These are phyloP conservation scores for Monosporascus sp. DNA, from an alignment of 2,329 filamentous ascomycete species.

Conservation along the genomic window DNA sequence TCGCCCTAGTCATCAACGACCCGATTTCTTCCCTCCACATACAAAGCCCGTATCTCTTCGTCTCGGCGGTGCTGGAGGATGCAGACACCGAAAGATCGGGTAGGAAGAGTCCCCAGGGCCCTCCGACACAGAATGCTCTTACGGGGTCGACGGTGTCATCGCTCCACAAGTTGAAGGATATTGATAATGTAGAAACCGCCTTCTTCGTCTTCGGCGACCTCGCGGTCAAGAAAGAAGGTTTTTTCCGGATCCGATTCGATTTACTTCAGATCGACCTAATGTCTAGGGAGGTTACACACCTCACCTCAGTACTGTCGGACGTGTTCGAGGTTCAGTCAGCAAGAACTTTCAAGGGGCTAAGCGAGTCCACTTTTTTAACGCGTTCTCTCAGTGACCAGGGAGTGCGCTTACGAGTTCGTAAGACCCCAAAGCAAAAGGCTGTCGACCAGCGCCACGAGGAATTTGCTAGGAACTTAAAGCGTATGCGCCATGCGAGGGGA, in stretches of 20 bases:
- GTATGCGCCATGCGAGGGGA: neutral
- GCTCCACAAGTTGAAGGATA: constrained; percentile 74
- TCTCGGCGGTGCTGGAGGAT: constrained; percentile 27
- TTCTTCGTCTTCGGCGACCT: constrained; percentile 92
- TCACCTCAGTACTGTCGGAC: constrained; percentile 34
- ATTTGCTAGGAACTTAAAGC: constrained; percentile 17
- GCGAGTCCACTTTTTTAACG: constrained; percentile 75
- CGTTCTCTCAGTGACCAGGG: constrained; percentile 83
- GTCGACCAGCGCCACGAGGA: constrained; percentile 40
- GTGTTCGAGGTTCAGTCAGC: constrained; percentile 60
- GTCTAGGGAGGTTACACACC: constrained; percentile 14
- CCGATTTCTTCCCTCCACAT: constrained; percentile 41
- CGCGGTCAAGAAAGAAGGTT: constrained; percentile 69
- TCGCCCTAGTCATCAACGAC: constrained; percentile 44
- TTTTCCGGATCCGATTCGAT: constrained; percentile 69
- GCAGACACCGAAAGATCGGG: constrained; percentile 37
- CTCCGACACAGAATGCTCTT: constrained; percentile 44
- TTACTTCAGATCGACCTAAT: constrained; percentile 61
- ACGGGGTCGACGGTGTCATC: constrained; percentile 75
- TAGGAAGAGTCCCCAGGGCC: constrained; percentile 32
- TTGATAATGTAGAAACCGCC: constrained; percentile 69
- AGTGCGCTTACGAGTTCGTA: constrained; percentile 74
- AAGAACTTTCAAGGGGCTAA: constrained; percentile 74
- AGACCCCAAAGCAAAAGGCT: constrained; percentile 63
- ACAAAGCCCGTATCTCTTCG: constrained; percentile 27